A percentile compares a stretch with the other conserved stretches of the same genome.
Evolutionary conservation across 768 basidiomycete genomes (phyloP).

Genomic region (Leccinum barrowsii): DNA sequence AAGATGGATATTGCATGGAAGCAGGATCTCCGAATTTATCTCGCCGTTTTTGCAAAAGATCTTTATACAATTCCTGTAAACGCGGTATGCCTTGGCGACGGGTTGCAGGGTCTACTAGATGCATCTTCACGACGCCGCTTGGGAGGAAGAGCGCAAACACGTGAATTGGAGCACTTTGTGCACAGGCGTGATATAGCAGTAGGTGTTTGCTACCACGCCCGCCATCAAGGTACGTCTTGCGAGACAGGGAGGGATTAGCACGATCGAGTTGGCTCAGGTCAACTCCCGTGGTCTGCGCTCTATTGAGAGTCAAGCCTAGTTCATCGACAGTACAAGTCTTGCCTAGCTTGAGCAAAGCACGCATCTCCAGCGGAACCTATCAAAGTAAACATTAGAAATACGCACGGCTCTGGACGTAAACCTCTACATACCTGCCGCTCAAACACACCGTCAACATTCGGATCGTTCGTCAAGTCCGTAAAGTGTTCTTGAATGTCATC

Average conservation of each 20-base stretch:
- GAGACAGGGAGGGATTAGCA: conserved; percentile 51
- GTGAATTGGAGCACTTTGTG: conserved; percentile 71
- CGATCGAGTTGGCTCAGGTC: conserved; percentile 80
- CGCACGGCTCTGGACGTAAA: not conserved
- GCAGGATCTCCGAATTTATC: conserved; percentile 37
- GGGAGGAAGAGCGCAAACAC: conserved; percentile 88
- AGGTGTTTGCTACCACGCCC: conserved; percentile 72
- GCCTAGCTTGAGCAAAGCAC: conserved; percentile 80
- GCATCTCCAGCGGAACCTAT: conserved; percentile 79
- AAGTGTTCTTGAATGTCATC: conserved; percentile 87
- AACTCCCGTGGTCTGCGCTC: conserved; percentile 78
- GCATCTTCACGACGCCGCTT: conserved; percentile 64
- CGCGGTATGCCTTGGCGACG: conserved; percentile 78
- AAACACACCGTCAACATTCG: conserved; percentile 92
- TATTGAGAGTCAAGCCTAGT: conserved; percentile 67
- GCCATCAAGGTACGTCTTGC: conserved; percentile 68
- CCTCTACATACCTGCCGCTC: conserved; percentile 74
- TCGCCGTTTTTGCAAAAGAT: conserved; percentile 53
- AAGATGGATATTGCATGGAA: conserved; percentile 62
- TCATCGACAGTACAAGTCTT: conserved; percentile 73
- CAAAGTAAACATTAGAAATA: not conserved
- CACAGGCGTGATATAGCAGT: conserved; percentile 84
- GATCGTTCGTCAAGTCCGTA: conserved; percentile 87
- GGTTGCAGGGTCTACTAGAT: conserved; percentile 88
- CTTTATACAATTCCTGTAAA: conserved; percentile 70